Base-by-base conservation (phyloP, 768 basidiomycete genomes). In the Dioszegia aurantiaca region DNA sequence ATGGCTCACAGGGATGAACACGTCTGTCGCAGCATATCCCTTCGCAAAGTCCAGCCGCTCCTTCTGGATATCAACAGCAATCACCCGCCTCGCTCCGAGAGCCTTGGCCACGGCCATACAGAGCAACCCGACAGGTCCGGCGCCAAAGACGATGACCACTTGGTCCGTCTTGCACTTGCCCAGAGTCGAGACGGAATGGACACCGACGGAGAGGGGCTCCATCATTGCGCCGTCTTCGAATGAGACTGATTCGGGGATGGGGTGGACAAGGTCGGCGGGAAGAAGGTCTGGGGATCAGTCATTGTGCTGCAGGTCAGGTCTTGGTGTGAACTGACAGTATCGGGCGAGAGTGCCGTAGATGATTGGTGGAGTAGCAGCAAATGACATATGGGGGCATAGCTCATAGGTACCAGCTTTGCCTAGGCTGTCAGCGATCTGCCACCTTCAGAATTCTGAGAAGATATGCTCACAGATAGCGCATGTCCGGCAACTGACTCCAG, bases 191-290 rank as follows among this genome's bases (percentile, higher is more conserved):
- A 95, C 87, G 0, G 90, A 86, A 76, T 97, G 93, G 14, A 95
- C 83, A 4, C 85, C 94, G 27, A 97, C 94, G 19, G 93, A 85
- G 42, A 97, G 83, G 3, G 94, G 94, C 76, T 97, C 94, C 80
- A 95, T 91, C 89, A 97, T 88, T 5, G 94, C 92, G 36, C 93
- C 94, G 73, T 98, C 91, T 76, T 94, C 93, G 16, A 94, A 83
- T 19, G 86, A 83, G 46, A 97, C 84, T 70, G 84, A 81, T 17
- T 86, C 82, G 3, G 91, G 91, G 17, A 98, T 84, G 37, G 80
- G 81, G 64, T 73, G 75, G 51, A 72, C 77, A 24, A 95, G 82
- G 75, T 95, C 89, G 23, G 85, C 85, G 10, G 92, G 90, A 31
- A 24, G 44, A 51, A 30, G 40, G 36, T 58, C 39, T 65, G 43